A percentile compares a stretch with the other conserved stretches of the same genome.
Evolutionary conservation across 495 filamentous ascomycete genomes (phyloP).

Genomic region (Sordaria brevicollis): DNA sequence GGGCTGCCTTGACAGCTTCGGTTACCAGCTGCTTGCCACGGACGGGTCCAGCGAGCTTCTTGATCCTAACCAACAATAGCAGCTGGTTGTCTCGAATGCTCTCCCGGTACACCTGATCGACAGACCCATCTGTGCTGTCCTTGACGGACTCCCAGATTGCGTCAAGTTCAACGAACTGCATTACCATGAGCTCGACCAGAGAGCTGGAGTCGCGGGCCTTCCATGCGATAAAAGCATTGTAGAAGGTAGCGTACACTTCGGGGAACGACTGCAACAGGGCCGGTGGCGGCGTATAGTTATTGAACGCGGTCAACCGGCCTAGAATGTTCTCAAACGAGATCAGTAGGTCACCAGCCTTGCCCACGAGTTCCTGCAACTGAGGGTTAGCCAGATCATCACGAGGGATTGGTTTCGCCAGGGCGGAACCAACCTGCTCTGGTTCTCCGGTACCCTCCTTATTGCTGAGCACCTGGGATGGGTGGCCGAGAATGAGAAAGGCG

Average conservation of each 20-base stretch:
- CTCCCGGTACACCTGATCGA: constrained; percentile 80
- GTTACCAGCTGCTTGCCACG: constrained; percentile 72
- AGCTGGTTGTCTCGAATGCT: constrained; percentile 92
- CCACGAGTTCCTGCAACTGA: constrained; percentile 64
- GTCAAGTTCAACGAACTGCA: constrained; percentile 90
- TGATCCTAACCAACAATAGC: constrained; percentile 76
- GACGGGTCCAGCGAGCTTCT: constrained; percentile 78
- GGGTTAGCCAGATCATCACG: constrained; percentile 46
- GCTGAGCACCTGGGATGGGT: constrained; percentile 83
- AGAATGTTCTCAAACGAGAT: constrained; percentile 72
- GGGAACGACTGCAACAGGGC: constrained; percentile 51
- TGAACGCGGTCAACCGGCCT: constrained; percentile 40
- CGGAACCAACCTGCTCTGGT: constrained; percentile 58
- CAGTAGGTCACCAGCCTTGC: constrained; percentile 78
- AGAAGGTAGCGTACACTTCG: constrained; percentile 69
- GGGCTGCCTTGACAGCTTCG: constrained; percentile 70
- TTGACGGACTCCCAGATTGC: constrained; percentile 96
- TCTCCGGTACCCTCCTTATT: constrained; percentile 60
- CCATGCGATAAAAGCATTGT: constrained; percentile 90
- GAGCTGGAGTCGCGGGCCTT: constrained; percentile 85
- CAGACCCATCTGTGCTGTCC: constrained; percentile 72
- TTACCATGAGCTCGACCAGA: constrained; percentile 87
- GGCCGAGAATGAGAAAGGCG: constrained; percentile 84
- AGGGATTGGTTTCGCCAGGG: constrained; percentile 34
- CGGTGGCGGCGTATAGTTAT: constrained; percentile 48